Percentiles rank a stretch among this genome's conserved stretches.
phyloP scores from a whole-genome alignment of 75 land plant genomes.

The Picea sitchensis region DNA sequence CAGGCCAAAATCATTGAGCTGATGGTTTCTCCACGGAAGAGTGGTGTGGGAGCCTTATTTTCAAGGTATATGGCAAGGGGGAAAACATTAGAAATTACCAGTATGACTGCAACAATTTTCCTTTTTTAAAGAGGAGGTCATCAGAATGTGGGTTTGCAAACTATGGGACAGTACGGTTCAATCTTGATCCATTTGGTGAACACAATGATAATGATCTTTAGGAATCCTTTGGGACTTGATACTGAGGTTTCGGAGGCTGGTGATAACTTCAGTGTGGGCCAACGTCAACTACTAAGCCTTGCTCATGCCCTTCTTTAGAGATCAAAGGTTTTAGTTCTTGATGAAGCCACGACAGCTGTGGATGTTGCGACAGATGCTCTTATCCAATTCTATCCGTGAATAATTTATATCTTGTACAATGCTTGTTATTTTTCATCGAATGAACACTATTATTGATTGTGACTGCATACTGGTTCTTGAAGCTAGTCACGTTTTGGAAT shows the following conservation, averaged over 20 bases:
- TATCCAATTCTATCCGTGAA: slow-evolving; percentile 92
- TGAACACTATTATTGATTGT: slow-evolving; percentile 96
- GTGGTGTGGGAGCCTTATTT: no score
- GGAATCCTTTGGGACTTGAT: no score
- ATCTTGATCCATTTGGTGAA: no score
- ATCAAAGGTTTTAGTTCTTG: slow-evolving; percentile 97
- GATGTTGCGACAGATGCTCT: slow-evolving; percentile 83
- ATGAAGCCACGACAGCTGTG: slow-evolving; percentile 99
- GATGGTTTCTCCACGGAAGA: no score
- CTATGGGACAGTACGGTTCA: no score
- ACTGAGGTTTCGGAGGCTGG: slow-evolving; percentile 84
- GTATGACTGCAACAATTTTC: no score
- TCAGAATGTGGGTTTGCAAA: no score
- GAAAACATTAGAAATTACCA: no score
- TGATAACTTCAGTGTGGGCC: slow-evolving; percentile 99
- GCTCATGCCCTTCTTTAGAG: slow-evolving; percentile 88
- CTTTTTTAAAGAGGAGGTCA: no score
- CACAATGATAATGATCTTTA: no score
- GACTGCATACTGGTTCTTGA: slow-evolving; percentile 86
- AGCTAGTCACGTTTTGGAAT: slow-evolving; percentile 83
- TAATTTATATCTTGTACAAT: slow-evolving; percentile 96
- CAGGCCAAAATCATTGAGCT: no score
- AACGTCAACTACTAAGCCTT: slow-evolving; percentile 93
- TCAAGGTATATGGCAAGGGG: no score
- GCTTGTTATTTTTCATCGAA: slow-evolving; percentile 94